Percentiles rank a stretch among this genome's conserved stretches.
These are phyloP conservation scores for Diaporthe eres DNA, from an alignment of 2,329 filamentous ascomycete genomes.

Conservation along the genomic window DNA sequence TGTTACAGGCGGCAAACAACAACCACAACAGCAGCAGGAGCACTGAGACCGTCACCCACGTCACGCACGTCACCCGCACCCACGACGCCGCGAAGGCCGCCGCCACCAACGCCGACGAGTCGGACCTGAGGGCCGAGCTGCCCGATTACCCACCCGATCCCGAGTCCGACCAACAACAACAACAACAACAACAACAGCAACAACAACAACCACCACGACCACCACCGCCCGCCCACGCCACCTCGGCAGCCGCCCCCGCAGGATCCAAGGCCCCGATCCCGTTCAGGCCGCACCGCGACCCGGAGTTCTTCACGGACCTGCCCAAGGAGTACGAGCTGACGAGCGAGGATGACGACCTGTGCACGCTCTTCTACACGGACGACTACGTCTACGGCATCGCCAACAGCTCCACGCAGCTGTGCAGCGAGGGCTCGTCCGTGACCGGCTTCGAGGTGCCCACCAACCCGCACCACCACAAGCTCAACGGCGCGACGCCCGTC, in stretches of 20 bases:
- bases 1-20: neutral
- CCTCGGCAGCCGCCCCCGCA: neutral
- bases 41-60: conserved; percentile 23
- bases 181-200: neutral
- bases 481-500: conserved; percentile 9
- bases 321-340: conserved; percentile 19
- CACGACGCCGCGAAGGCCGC: neutral
- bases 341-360: conserved; percentile 31
- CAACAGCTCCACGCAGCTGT: neutral
- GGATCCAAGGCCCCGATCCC: neutral
- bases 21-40: neutral
- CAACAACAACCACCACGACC: neutral
- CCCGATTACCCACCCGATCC: neutral
- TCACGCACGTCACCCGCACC: conserved; percentile 16
- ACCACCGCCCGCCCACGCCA: neutral
- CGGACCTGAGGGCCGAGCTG: conserved; percentile 19
- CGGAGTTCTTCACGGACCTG: conserved; percentile 13
- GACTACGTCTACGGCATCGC: conserved; percentile 34
- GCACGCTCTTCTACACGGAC: conserved; percentile 32
- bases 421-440: conserved; percentile 15
- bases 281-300: neutral
- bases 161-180: neutral
- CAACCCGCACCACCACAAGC: conserved; percentile 31
- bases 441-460: conserved; percentile 32
- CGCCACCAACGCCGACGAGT: conserved; percentile 8